Evolutionary conservation across 768 basidiomycete species (phyloP), one percentile per base, ranked within the genome.

Genomic region (Leucogyrophana mollusca): DNA sequence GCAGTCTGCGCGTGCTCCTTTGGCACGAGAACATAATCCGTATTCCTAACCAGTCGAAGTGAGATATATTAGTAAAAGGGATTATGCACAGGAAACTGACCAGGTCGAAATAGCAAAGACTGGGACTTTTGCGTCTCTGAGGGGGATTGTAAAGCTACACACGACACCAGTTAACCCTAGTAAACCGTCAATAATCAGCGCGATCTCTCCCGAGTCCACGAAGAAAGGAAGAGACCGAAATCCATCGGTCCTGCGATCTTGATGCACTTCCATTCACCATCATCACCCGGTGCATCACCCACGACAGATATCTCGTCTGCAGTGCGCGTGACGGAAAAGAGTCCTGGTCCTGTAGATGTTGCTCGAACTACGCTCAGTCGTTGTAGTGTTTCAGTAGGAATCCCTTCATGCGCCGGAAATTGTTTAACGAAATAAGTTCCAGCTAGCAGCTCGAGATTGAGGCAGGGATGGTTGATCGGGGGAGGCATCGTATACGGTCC

Each of bases 221-320:
- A 46, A 43, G 23, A 10, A 46, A 21, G 18, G 38, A 45, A 47
- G 54, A 47, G 40, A 80, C 83, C 72, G 51, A 85, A 83, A 51
- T 82, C 79, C 80, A 86, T 80, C 3, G 82, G 82, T 3, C 83
- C 85, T 27, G 67, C 70, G 33, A 87, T 79, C 60, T 79, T 79
- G 49, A 85, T 78, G 56, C 78, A 78, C 54, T 62, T 70, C 82
- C 82, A 83, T 1, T 68, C 66, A 18, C 72, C 70, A 23, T 70
- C 61, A 33, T 73, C 65, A 43, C 50, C 63, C 11, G 67, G 54
- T 11, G 67, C 64, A 56, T 77, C 67, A 13, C 75, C 73, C n/a
- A 81, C 77, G 43, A 86, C 55, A 2, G 83, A 85, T 2, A 82
- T 65, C 55, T 87, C 84, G 24, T 85, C 81, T 6, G 55, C 55